Evolutionary conservation across 768 basidiomycete genomes (phyloP), one percentile per base, ranked within the genome.

Genomic region (Psilocybe azurescens): DNA sequence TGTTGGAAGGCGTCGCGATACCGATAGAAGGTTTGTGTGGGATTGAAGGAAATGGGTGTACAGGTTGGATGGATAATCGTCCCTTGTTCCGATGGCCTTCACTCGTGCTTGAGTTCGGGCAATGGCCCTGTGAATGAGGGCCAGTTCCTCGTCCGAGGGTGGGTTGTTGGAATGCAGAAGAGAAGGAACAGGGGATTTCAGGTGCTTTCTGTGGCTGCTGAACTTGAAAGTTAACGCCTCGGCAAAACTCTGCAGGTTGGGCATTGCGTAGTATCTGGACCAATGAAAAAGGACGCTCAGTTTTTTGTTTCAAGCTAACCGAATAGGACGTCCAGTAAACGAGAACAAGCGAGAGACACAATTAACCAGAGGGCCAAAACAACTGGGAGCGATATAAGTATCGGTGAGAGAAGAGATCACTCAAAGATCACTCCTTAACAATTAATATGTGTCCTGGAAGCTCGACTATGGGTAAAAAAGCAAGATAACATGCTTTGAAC

Each of bases 91-190:
- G 20, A 20, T 30, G 46, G 55, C 18, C 53, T 36, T 44, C 24
- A 58, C 41, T 29, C 50, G 33, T 10, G 8, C 29, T 33, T 58
- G 56, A 32, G 60, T 56, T 9, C 28, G 24, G 28, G n/a, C 44
- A 14, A 66, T 61, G 51, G 51, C 28, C 16, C 50, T 53, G 18
- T 33, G 54, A 38, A 63, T 56, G 24, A 60, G 53, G 18, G 33
- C 16, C 39, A 55, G 10, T n/a, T 64, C 62, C 30, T 55, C 47
- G 18, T 61, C 62, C 13, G 62, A 58, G 14, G 65, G 65, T 29
- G 62, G 47, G 46, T 64, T 39, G 41, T 66, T 66, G 38, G 62
- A 61, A 8, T 33, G 53, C 46, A 66, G 38, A 41, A 66, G 62
- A 32, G 11, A 38, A 5, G 62, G 53, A 9, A 55, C 48, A 11